Evolutionary conservation across 371 early-diverging fungal species (phyloP).

Genomic region (Dichotomocladium elegans): DNA sequence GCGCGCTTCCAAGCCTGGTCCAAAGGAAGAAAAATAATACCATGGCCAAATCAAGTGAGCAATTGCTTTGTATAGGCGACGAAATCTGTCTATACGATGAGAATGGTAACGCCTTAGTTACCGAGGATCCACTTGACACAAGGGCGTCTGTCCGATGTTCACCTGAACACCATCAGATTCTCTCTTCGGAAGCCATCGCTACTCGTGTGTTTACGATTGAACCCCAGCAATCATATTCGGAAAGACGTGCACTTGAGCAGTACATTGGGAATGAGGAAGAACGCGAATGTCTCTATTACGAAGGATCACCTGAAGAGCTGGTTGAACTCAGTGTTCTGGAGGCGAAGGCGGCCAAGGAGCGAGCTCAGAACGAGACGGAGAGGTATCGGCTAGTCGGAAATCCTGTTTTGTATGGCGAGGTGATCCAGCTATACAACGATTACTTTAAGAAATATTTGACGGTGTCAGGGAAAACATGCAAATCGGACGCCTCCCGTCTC

Average conservation of each 20-base stretch:
- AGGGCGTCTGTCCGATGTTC: conserved; percentile 25
- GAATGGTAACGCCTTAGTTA: conserved; percentile 20
- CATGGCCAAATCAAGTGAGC: conserved; percentile 16
- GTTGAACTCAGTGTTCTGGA: conserved; percentile 18
- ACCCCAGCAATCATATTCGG: conserved; percentile 31
- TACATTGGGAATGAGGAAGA: conserved; percentile 23
- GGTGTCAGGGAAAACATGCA: conserved; percentile 44
- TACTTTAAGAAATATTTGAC: conserved; percentile 43
- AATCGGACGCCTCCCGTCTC: conserved; percentile 31
- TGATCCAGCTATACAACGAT: conserved; percentile 47
- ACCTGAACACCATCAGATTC: background rate
- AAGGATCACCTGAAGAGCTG: conserved; percentile 23
- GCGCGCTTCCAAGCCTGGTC: too few relatives aligned
- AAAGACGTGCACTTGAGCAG: conserved; percentile 20
- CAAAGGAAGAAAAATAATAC: too few relatives aligned
- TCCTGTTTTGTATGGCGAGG: conserved; percentile 50
- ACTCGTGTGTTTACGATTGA: conserved; percentile 28
- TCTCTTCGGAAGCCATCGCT: conserved; percentile 26
- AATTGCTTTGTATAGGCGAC: conserved; percentile 32
- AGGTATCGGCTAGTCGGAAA: conserved; percentile 34
- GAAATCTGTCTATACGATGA: conserved; percentile 31
- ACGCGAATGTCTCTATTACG: conserved; percentile 14
- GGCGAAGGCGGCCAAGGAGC: conserved; percentile 29
- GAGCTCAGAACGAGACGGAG: conserved; percentile 35
- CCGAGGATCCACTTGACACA: conserved; percentile 34